phyloP scores from a whole-genome alignment of 495 filamentous ascomycete genomes.

The Polyplosphaeria fusca region DNA sequence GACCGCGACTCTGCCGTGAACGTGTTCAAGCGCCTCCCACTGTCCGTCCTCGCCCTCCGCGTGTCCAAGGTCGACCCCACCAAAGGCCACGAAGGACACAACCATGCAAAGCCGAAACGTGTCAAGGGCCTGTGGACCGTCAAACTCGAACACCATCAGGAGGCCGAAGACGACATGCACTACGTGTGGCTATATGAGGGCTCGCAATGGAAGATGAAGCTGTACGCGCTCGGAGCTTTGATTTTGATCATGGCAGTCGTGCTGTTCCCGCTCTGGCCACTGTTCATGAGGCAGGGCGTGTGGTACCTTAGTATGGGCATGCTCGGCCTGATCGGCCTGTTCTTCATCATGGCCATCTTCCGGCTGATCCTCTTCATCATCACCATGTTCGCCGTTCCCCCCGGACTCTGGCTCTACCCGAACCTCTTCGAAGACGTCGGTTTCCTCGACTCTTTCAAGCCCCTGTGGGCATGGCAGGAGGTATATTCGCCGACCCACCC shows the following conservation, averaged over 20 bases:
- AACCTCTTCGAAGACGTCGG: constrained; percentile 99
- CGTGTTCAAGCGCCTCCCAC: constrained; percentile 88
- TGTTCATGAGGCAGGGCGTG: constrained; percentile 83
- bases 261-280: constrained; percentile 95
- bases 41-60: constrained; percentile 91
- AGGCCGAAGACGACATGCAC: constrained; percentile 83
- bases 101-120: constrained; percentile 73
- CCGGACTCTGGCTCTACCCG: constrained; percentile 95
- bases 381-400: constrained; percentile 79
- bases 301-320: constrained; percentile 98
- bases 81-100: constrained; percentile 66
- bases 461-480: constrained; percentile 98
- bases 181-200: constrained; percentile 98
- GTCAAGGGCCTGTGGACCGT: constrained; percentile 97
- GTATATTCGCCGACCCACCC: constrained; percentile 48
- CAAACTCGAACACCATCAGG: constrained; percentile 93
- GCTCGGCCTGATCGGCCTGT: constrained; percentile 85
- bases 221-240: constrained; percentile 81
- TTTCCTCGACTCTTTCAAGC: constrained; percentile 96
- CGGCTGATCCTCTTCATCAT: constrained; percentile 90
- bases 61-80: constrained; percentile 78
- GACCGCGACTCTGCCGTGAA: constrained; percentile 85
- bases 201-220: constrained; percentile 84
- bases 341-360: constrained; percentile 98
- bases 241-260: constrained; percentile 80